Conservation (phyloP, 768 basidiomycete species). For the Termitomyces heimii region DNA sequence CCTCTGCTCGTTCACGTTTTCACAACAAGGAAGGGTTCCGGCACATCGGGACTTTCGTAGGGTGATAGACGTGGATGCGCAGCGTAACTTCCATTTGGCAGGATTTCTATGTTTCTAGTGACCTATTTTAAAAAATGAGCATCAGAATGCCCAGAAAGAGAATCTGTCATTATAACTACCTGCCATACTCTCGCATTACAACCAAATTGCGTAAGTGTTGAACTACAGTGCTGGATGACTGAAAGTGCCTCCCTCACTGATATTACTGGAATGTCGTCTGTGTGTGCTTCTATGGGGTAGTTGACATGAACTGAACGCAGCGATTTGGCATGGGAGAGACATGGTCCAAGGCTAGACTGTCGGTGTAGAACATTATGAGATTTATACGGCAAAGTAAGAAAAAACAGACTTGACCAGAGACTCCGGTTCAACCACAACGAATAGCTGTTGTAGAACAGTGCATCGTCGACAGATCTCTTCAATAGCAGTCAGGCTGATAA, state of each 20-base stretch:
- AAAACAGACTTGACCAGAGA: slow-evolving; percentile 33
- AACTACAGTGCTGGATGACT: slow-evolving; percentile 44
- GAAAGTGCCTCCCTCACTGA: slow-evolving; percentile 29
- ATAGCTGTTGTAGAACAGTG: slow-evolving; percentile 51
- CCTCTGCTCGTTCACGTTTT: slow-evolving; percentile 31
- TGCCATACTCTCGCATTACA: slow-evolving; percentile 68
- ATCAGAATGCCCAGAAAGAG: background rate
- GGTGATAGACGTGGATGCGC: slow-evolving; percentile 34
- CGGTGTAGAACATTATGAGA: background rate
- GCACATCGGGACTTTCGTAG: slow-evolving; percentile 62
- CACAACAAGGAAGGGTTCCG: slow-evolving; percentile 69
- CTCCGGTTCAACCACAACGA: slow-evolving; percentile 46
- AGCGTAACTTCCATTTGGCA: slow-evolving; percentile 32
- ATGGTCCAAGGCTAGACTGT: slow-evolving; percentile 34
- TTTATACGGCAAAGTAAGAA: background rate
- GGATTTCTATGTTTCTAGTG: slow-evolving; percentile 27
- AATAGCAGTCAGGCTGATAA: slow-evolving; percentile 44
- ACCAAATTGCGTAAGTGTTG: slow-evolving; percentile 56
- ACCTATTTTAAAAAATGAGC: slow-evolving; percentile 30
- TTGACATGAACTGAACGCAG: slow-evolving; percentile 61
- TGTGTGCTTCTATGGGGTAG: slow-evolving; percentile 29
- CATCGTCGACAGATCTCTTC: slow-evolving; percentile 51
- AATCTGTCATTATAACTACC: slow-evolving; percentile 26
- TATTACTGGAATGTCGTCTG: slow-evolving; percentile 24
- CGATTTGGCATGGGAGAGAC: slow-evolving; percentile 36